These are phyloP conservation scores for Linaria vulgaris DNA, from an alignment of 257 asterid genomes.

Conservation along the genomic window DNA sequence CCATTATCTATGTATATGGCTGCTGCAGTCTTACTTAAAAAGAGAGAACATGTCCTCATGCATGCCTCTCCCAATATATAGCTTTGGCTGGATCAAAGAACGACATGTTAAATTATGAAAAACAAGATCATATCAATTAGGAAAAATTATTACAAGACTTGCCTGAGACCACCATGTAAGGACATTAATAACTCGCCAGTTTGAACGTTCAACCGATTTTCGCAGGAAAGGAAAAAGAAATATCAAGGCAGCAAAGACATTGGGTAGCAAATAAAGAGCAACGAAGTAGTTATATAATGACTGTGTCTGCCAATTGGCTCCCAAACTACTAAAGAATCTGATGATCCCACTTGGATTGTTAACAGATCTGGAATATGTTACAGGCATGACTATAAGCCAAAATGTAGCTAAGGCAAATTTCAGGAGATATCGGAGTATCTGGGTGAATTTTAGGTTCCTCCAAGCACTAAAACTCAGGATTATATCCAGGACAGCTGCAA, in stretches of 20 bases:
- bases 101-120: constrained; percentile 27
- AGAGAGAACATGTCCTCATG: constrained; percentile 92
- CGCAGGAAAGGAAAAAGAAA: constrained; percentile 80
- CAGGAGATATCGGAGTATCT: constrained; percentile 83
- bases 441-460: constrained; percentile 77
- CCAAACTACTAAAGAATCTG: constrained; percentile 66
- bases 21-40: constrained; percentile 64
- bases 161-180: constrained; percentile 99
- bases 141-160: constrained; percentile 25
- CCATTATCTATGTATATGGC: neutral
- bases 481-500: constrained; percentile 89
- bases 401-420: constrained; percentile 76
- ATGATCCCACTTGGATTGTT: constrained; percentile 79
- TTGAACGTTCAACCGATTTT: constrained; percentile 80
- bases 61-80: constrained; percentile 99
- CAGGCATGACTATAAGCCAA: constrained; percentile 91
- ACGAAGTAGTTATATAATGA: constrained; percentile 72
- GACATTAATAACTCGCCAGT: constrained; percentile 59
- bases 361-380: constrained; percentile 74
- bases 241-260: constrained; percentile 68
- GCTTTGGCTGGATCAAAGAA: constrained; percentile 67
- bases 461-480: constrained; percentile 77
- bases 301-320: constrained; percentile 65
- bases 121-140: constrained; percentile 11
- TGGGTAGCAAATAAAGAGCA: constrained; percentile 86